phyloP scores from a whole-genome alignment of 2,329 filamentous ascomycete genomes.

The Ilyonectria robusta region DNA sequence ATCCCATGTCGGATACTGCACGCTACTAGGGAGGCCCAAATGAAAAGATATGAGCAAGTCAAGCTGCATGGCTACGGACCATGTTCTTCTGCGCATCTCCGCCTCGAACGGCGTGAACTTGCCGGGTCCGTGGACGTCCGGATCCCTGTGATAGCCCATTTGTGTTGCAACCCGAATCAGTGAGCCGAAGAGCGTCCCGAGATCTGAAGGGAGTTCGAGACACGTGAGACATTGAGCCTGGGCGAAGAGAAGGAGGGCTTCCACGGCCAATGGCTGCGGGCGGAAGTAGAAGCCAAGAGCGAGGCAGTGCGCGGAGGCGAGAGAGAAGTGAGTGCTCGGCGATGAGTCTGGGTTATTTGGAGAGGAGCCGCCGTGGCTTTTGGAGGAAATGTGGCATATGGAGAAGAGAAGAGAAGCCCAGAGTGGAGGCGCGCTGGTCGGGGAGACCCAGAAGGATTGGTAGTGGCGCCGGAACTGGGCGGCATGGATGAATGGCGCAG shows the following conservation, averaged over 20 bases:
- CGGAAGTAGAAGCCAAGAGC: conserved; percentile 7
- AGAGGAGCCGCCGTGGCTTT: background rate
- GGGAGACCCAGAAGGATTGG: conserved; percentile 9
- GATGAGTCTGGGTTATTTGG: background rate
- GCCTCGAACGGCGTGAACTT: conserved; percentile 5
- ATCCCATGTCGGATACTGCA: conserved; percentile 12
- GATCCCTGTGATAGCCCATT: conserved; percentile 18
- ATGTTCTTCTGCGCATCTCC: conserved; percentile 13
- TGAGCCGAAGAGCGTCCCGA: background rate
- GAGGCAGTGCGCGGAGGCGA: conserved; percentile 12
- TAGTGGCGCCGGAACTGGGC: conserved; percentile 13
- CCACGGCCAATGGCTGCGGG: conserved; percentile 6
- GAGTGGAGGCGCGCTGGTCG: conserved; percentile 1
- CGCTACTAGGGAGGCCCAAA: conserved; percentile 1
- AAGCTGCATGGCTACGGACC: conserved; percentile 14
- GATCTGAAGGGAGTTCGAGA: background rate
- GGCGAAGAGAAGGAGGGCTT: conserved; percentile 9
- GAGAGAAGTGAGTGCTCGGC: conserved; percentile 6
- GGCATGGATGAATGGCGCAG: conserved; percentile 4
- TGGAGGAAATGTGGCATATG: conserved; percentile 3
- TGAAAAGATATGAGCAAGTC: conserved; percentile 13
- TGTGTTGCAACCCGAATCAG: conserved; percentile 10
- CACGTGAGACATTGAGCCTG: conserved; percentile 4
- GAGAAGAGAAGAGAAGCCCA: conserved; percentile 8
- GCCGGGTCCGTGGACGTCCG: background rate